Evolutionary conservation across 2,329 filamentous ascomycete genomes (phyloP), one percentile per base, ranked within the genome.

Genomic region (Sclerotinia subarctica): DNA sequence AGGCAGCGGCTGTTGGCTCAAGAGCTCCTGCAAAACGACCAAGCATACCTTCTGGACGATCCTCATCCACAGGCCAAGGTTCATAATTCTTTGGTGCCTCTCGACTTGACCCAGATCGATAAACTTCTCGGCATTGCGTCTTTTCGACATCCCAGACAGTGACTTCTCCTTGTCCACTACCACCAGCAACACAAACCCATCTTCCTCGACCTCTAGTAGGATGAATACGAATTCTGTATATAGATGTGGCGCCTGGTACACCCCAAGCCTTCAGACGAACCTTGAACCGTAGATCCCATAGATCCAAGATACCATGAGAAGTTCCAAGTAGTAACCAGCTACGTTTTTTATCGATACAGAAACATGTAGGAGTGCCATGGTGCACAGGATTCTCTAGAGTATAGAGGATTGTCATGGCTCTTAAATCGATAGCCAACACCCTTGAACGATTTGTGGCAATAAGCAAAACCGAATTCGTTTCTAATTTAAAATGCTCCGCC

Each of bases 281-380:
- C 72, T 88, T 90, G 83, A 99, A 99, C n/a, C 95, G 90, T 52
- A 99, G 83, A 78, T 99, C 95, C 95, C 95, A 99, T 1, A 99
- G 84, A 76, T 96, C 91, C 10, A 99, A 82, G 38, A 98, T 90
- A 47, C 96, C 95, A 77, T 98, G 94, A 0, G 93, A 92, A 0
- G 96, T 99, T 47, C 94, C 95, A 0, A 98, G 81, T 1, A 96
- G 85, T 3, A 99, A 82, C 95, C 95, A 99, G 76, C 95, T 93
- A 63, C 91, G 89, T 76, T 89, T 92, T 68, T 88, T 86, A 75
- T 97, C 93, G 44, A 97, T 85, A 74, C 91, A 94, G 79, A 99
- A 97, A 73, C 92, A 95, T 0, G 92, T 97, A 1, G 93, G 92
- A 0, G 90, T 92, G 17, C 95, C 95, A 76, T 99, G 94, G 74